Base-by-base conservation (phyloP, 306 rosid species). In the Vigna hirtella region DNA sequence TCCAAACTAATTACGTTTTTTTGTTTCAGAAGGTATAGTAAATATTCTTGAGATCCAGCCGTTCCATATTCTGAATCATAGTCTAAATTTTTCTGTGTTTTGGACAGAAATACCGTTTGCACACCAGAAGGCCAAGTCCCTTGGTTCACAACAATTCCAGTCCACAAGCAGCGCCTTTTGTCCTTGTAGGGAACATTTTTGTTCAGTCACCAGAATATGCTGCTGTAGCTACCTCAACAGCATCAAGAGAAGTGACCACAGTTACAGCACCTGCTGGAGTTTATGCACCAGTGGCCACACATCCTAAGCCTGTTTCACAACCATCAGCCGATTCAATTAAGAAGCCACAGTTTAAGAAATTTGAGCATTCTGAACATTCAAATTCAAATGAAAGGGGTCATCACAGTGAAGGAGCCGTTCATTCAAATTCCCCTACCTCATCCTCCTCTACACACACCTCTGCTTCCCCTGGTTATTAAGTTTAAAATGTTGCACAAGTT, bases 171-270 rank as follows among this genome's bases (percentile, higher is more conserved):
- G 88, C 89, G n/a, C 93, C 89, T 42, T 85, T 91, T 77, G 87
- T 95, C 66, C 85, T 95, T 65, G 91, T 95, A 26, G 98, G 98
- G 8, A 92, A 94, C 85, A 83, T 92, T 73, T 91, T 90, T 89
- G 85, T 89, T 68, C 91, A 89, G 26, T 93, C 90, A 17, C 79
- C 85, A 20, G 96, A 89, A 16, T 92, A 86, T 77, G 90, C 90
- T 11, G 86, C 84, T 0, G 75, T 79, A 47, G 76, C 88, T n/a
- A 45, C 89, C 16, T 69, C 84, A 75, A 57, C 66, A 38, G 52
- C 91, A 9, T 61, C 91, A 6, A 81, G 87, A 7, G 87, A 88
- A 16, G 70, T 82, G 4, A 40, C 76, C 74, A 79, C 76, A 18
- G 86, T 79, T 24, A 66, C 63, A 26, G 72, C 83, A 6, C 85